Evolutionary conservation across 1,284 basidiomycete species (phyloP).

Genomic region (Ganoderma lingzhi): DNA sequence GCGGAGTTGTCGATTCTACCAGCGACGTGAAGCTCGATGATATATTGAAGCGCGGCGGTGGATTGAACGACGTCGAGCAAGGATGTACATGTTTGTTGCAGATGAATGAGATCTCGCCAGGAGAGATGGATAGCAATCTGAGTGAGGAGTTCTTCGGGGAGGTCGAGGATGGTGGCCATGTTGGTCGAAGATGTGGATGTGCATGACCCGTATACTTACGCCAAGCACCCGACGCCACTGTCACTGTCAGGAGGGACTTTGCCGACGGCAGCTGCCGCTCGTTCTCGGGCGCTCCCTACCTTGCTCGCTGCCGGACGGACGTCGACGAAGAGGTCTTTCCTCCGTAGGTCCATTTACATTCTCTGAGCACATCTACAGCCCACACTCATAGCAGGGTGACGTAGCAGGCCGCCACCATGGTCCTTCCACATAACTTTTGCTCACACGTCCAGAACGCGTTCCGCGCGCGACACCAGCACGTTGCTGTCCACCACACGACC

Average conservation of each 20-base stretch:
- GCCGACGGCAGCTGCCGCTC: not conserved
- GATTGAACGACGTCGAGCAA: slow-evolving; percentile 39
- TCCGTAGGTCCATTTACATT: not conserved
- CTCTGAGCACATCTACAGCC: not conserved
- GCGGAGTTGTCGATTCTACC: slow-evolving; percentile 42
- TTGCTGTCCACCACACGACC: slow-evolving; percentile 80
- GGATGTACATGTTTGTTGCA: slow-evolving; percentile 32
- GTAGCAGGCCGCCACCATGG: not conserved
- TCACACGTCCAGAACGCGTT: slow-evolving; percentile 90
- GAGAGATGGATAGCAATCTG: slow-evolving; percentile 41
- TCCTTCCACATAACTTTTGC: slow-evolving; percentile 82
- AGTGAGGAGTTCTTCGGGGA: slow-evolving; percentile 48
- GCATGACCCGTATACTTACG: no score
- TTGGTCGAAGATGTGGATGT: slow-evolving; percentile 2
- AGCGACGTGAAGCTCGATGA: slow-evolving; percentile 40
- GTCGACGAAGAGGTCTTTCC: not conserved
- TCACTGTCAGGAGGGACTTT: not conserved
- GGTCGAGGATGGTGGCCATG: slow-evolving; percentile 34
- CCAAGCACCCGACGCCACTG: not conserved
- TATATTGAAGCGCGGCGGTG: slow-evolving; percentile 46
- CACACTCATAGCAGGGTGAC: not conserved
- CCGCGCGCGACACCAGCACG: slow-evolving; percentile 76
- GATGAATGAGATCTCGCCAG: slow-evolving; percentile 29
- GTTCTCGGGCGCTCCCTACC: slow-evolving; percentile 5
- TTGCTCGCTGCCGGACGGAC: not conserved